Evolutionary conservation across 768 basidiomycete species (phyloP).

Genomic region (Lactarius sanguifluus): DNA sequence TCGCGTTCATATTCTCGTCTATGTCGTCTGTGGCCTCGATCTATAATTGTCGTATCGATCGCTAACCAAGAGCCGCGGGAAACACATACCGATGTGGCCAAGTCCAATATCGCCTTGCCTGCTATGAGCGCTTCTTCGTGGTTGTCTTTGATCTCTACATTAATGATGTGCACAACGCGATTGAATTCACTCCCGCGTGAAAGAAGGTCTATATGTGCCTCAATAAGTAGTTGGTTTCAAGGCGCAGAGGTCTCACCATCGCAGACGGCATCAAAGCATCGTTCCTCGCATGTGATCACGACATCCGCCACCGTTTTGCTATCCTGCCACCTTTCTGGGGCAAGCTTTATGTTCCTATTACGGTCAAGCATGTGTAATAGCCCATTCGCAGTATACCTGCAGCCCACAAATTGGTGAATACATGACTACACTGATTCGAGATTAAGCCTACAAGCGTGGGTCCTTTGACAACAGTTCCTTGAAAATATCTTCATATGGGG

Average conservation of each 20-base stretch:
- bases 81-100: constrained; percentile 78
- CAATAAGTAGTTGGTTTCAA: constrained; percentile 27
- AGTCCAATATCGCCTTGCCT: constrained; percentile 90
- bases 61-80: constrained; percentile 23
- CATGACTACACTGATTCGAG: constrained; percentile 2
- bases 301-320: constrained; percentile 86
- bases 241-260: constrained; percentile 64
- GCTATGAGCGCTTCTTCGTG: constrained; percentile 98
- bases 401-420: constrained; percentile 6
- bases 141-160: constrained; percentile 98
- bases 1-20: constrained; percentile 87
- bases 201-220: constrained; percentile 63
- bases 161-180: constrained; percentile 92
- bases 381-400: constrained; percentile 90
- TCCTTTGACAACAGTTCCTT: constrained; percentile 87
- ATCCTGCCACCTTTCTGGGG: constrained; percentile 98
- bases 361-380: constrained; percentile 95
- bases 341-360: constrained; percentile 85
- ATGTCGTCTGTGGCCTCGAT: constrained; percentile 84
- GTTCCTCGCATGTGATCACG: constrained; percentile 98
- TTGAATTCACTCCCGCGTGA: constrained; percentile 88
- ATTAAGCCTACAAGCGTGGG: constrained; percentile 62
- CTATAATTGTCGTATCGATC: constrained; percentile 42
- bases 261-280: constrained; percentile 97
- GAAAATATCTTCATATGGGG: constrained; percentile 94